Percentiles rank a stretch among this genome's conserved stretches.
These are phyloP conservation scores for Asclepias syriaca DNA, from an alignment of 257 asterid species.

Conservation along the genomic window DNA sequence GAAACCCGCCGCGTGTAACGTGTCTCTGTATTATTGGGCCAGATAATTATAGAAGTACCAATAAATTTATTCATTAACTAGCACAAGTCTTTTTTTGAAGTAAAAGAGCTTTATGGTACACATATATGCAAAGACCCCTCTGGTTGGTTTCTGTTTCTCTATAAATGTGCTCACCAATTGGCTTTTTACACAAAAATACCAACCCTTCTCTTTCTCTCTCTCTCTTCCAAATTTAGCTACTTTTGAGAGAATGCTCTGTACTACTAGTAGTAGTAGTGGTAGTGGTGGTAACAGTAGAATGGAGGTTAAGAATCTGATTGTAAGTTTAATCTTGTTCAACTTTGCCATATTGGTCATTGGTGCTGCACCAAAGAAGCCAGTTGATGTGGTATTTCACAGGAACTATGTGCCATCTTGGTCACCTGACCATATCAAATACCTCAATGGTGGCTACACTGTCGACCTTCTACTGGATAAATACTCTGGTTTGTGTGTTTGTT, in stretches of 20 bases:
- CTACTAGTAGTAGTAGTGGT: neutral
- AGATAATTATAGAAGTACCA: too few relatives aligned
- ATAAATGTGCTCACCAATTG: neutral
- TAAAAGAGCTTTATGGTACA: too few relatives aligned
- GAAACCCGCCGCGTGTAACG: too few relatives aligned
- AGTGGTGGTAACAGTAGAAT: neutral
- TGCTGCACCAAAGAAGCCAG: slow-evolving; percentile 27
- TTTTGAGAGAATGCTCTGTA: neutral
- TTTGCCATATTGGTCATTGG: slow-evolving; percentile 19
- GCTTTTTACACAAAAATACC: neutral
- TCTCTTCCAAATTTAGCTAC: neutral
- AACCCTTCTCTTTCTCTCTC: neutral
- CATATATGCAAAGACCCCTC: neutral
- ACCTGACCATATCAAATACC: slow-evolving; percentile 31
- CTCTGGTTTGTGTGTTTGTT: slow-evolving; percentile 18
- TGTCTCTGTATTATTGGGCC: too few relatives aligned
- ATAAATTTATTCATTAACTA: neutral
- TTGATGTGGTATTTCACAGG: slow-evolving; percentile 31
- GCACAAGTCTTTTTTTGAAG: too few relatives aligned
- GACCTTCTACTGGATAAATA: slow-evolving; percentile 31
- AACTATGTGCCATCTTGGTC: slow-evolving; percentile 37
- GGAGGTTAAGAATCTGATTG: slow-evolving; percentile 3
- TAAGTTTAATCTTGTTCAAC: slow-evolving; percentile 13
- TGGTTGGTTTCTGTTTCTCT: neutral
- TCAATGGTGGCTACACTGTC: slow-evolving; percentile 22